Evolutionary conservation across 2,329 filamentous ascomycete species (phyloP).

Genomic region (Aspergillus sp.): DNA sequence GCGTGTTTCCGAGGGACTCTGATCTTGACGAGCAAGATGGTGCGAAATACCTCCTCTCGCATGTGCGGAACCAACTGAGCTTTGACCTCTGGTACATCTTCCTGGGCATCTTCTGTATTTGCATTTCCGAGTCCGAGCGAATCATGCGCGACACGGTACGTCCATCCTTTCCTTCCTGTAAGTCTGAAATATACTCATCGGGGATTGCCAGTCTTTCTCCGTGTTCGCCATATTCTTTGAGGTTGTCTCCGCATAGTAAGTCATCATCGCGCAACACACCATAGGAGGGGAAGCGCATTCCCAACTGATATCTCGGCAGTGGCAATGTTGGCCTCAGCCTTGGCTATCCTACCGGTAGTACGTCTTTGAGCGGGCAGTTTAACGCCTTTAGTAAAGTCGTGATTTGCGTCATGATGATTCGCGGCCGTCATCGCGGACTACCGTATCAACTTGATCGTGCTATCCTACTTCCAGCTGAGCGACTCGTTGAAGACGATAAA

Average conservation of each 20-base stretch:
- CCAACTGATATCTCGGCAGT: slow-evolving; percentile 11
- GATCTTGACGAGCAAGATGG: slow-evolving; percentile 22
- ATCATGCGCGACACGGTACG: slow-evolving; percentile 25
- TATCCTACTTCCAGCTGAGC: slow-evolving; percentile 30
- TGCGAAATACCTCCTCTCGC: slow-evolving; percentile 48
- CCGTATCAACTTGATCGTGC: slow-evolving; percentile 55
- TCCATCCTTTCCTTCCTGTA: slow-evolving; percentile 10
- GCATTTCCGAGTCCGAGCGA: slow-evolving; percentile 51
- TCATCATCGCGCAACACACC: not conserved
- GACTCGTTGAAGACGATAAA: slow-evolving; percentile 1
- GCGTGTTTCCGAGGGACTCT: slow-evolving; percentile 48
- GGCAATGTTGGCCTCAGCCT: slow-evolving; percentile 35
- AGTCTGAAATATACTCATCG: not conserved
- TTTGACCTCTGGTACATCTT: slow-evolving; percentile 67
- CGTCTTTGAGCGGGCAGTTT: slow-evolving; percentile 44
- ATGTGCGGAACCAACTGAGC: slow-evolving; percentile 61
- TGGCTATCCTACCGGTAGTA: slow-evolving; percentile 27
- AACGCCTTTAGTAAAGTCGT: slow-evolving; percentile 53
- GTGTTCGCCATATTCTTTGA: slow-evolving; percentile 56
- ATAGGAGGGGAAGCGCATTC: not conserved
- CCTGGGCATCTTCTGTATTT: slow-evolving; percentile 58
- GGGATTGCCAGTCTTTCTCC: slow-evolving; percentile 39
- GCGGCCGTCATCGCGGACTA: slow-evolving; percentile 55
- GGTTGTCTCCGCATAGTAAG: slow-evolving; percentile 40
- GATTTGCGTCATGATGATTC: slow-evolving; percentile 55